phyloP scores from a whole-genome alignment of 164 flowering plant species.

The Saururus chinensis region DNA sequence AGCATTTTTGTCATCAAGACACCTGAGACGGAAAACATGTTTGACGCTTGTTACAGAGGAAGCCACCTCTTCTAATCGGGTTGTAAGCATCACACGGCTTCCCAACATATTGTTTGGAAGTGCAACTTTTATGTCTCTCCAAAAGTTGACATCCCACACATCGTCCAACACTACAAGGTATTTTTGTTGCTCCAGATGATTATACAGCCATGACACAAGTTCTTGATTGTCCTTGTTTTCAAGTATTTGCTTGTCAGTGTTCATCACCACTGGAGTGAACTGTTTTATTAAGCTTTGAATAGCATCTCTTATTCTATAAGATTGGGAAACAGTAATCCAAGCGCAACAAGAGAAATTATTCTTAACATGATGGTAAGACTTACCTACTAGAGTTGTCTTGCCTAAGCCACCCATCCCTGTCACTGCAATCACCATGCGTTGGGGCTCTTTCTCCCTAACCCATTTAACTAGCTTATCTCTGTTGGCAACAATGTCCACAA shows the following conservation, averaged over 20 bases:
- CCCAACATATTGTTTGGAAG: conserved; percentile 16
- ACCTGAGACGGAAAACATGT: not conserved
- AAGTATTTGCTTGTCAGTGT: not conserved
- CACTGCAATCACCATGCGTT: conserved; percentile 12
- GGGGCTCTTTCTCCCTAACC: not conserved
- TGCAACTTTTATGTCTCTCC: conserved; percentile 14
- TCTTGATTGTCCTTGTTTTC: not conserved
- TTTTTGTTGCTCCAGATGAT: conserved; percentile 16
- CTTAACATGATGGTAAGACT: conserved; percentile 16
- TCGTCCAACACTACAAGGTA: conserved; percentile 40
- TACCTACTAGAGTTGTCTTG: conserved; percentile 38
- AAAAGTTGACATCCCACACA: conserved; percentile 25
- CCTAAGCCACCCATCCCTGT: conserved; percentile 57
- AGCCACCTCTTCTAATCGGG: conserved; percentile 25
- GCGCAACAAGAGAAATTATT: conserved; percentile 22
- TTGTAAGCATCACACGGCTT: conserved; percentile 27
- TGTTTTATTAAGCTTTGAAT: conserved; percentile 19
- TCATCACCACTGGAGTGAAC: conserved; percentile 1
- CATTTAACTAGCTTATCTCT: not conserved
- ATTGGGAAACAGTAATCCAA: conserved; percentile 29
- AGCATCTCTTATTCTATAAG: conserved; percentile 10
- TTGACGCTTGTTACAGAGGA: conserved; percentile 7
- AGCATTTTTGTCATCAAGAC: not conserved
- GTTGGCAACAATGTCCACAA: not conserved
- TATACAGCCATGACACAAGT: conserved; percentile 5